Evolutionary conservation across 2,329 filamentous ascomycete species (phyloP), one percentile per base, ranked within the genome.

Genomic region (Bipolaris zeicola): DNA sequence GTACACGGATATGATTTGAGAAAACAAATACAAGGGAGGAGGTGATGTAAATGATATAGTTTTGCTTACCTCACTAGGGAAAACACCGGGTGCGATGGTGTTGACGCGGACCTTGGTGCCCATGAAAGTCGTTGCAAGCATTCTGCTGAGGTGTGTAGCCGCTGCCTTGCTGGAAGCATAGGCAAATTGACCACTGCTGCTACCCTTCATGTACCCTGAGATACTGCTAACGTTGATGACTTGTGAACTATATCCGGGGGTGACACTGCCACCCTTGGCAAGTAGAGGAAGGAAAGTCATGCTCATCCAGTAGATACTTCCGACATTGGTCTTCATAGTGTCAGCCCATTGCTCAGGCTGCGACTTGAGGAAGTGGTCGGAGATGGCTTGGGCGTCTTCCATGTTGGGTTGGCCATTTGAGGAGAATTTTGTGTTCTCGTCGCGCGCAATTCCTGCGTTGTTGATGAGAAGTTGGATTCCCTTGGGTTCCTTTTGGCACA

Each of bases 161-260:
- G 77, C 78, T 1, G 80, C 83, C 63, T 85, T 85, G 7, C 77
- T 70, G 2, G 80, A 52, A 18, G 57, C 80, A 61, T 84, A 85
- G 0, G 81, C 78, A 57, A 83, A 82, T 57, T 85, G 82, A 3
- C 82, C 82, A n/a, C 62, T 71, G 58, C 75, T 79, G 45, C 74
- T 77, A 1, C 65, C 65, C 64, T 85, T 84, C 74, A 84, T 78
- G 5, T 80, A 66, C 0, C 82, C 83, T 1, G 78, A 79, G 43
- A 83, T 80, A n/a, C 78, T 82, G 37, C 77, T 76, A 45, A 85
- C 80, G 50, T 86, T 85, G 60, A 86, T 78, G 24, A 87, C 76
- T 16, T 72, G 79, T 3, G 80, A 80, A 1, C 78, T 77, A 64
- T 82, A 83, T 4, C 81, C 80, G 0, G 79, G 79, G 1, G 79